These are phyloP conservation scores for Wakefieldia striispora DNA, from an alignment of 768 basidiomycete genomes.

Conservation along the genomic window DNA sequence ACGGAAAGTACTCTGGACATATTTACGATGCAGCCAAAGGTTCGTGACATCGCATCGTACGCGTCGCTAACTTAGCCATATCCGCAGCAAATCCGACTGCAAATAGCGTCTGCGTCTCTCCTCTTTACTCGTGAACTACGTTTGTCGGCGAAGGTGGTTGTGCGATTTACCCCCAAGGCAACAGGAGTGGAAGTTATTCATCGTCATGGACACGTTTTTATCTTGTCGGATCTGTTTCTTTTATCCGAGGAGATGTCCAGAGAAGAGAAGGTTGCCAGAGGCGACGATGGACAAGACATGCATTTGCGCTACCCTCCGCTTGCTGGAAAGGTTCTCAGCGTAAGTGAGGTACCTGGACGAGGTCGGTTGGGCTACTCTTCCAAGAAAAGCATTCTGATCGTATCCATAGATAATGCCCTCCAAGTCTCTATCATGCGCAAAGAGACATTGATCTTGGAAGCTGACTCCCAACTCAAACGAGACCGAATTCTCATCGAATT, in stretches of 20 bases:
- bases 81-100: constrained; percentile 78
- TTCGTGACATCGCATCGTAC: constrained; percentile 28
- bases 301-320: constrained; percentile 94
- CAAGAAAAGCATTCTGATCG: constrained; percentile 11
- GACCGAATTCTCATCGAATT: constrained; percentile 69
- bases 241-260: constrained; percentile 81
- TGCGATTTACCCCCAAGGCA: constrained; percentile 75
- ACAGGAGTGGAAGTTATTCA: constrained; percentile 78
- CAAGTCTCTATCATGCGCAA: constrained; percentile 85
- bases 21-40: constrained; percentile 94
- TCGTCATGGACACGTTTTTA: constrained; percentile 74
- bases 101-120: constrained; percentile 80
- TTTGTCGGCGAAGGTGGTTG: constrained; percentile 63
- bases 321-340: constrained; percentile 87
- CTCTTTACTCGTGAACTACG: constrained; percentile 78
- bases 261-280: constrained; percentile 52
- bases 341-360: constrained; percentile 58
- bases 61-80: constrained; percentile 3
- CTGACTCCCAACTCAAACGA: constrained; percentile 54
- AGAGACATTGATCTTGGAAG: constrained; percentile 71
- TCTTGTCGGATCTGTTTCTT: constrained; percentile 91
- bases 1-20: constrained; percentile 84
- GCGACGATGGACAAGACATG: constrained; percentile 72
- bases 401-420: constrained; percentile 59
- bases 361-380: constrained; percentile 39